phyloP scores from a whole-genome alignment of 208 protist genomes.

The Plasmodiophora brassicae region DNA sequence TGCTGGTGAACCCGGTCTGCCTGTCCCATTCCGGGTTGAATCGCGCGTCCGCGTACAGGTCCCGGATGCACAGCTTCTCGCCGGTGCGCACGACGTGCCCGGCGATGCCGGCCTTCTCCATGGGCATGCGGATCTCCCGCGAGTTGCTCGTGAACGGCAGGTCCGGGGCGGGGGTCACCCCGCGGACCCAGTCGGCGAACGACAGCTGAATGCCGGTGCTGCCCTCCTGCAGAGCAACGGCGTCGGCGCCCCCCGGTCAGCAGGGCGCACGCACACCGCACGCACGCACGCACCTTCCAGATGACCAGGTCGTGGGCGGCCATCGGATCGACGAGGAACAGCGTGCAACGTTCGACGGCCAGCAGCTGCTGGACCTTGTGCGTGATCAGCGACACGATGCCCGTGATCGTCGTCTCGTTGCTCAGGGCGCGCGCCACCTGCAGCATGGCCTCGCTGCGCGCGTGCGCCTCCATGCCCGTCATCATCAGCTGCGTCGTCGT shows the following conservation, averaged over 20 bases:
- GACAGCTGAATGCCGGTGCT: neutral
- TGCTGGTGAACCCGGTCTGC: conserved; percentile 55
- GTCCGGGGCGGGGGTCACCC: neutral
- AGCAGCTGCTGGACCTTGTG: conserved; percentile 20
- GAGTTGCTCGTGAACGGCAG: neutral
- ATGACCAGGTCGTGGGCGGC: conserved; percentile 32
- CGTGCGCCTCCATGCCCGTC: neutral
- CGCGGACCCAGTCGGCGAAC: neutral
- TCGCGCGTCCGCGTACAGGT: conserved; percentile 56
- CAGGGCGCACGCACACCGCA: neutral
- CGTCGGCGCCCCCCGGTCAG: no score
- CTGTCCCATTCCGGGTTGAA: conserved; percentile 59
- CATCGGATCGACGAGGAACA: conserved; percentile 42
- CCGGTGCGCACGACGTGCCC: conserved; percentile 39
- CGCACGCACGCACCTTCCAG: neutral
- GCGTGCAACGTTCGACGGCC: conserved; percentile 34
- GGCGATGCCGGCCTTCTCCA: conserved; percentile 43
- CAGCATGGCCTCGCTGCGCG: neutral
- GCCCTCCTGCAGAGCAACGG: no score
- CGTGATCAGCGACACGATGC: conserved; percentile 39
- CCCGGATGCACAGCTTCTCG: conserved; percentile 52
- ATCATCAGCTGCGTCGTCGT: neutral
- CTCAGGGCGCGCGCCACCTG: conserved; percentile 37
- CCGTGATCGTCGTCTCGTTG: neutral
- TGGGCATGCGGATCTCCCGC: conserved; percentile 35